Conservation (phyloP, 2,329 filamentous ascomycete genomes). For the Alternaria atra region DNA sequence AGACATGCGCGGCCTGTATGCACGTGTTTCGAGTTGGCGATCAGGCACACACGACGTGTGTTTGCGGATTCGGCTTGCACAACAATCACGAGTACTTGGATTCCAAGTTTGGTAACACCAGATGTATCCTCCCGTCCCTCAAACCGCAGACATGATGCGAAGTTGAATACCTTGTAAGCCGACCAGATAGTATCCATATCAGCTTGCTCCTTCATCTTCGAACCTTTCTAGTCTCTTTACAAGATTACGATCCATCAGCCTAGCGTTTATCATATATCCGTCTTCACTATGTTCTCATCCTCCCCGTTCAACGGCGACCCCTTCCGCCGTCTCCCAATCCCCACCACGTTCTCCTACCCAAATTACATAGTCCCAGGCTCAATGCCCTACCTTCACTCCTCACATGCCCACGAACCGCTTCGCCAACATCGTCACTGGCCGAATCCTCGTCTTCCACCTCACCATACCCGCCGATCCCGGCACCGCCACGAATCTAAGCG, state of each 20-base stretch:
- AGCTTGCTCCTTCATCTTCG: background rate
- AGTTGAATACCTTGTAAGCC: background rate
- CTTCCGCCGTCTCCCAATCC: conserved; percentile 7
- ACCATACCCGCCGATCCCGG: background rate
- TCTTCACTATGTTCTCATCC: conserved; percentile 9
- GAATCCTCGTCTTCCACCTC: background rate
- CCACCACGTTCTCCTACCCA: conserved; percentile 1
- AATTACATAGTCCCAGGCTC: background rate
- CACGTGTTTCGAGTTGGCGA: background rate
- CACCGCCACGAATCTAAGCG: background rate
- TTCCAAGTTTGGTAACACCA: conserved; percentile 7
- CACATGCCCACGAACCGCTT: background rate
- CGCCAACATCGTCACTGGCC: conserved; percentile 2
- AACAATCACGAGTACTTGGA: conserved; percentile 7
- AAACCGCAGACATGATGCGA: conserved; percentile 1
- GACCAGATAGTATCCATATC: background rate
- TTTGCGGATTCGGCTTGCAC: conserved; percentile 13
- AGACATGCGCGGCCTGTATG: background rate
- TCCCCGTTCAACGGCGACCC: conserved; percentile 4
- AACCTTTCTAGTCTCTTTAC: background rate
- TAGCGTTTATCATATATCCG: background rate
- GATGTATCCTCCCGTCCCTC: conserved; percentile 6
- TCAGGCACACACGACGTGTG: background rate
- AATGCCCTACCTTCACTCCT: background rate
- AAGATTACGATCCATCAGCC: background rate